Conservation (phyloP, 1,139 yeast species). For the Kurtzmaniella quercitrusa region DNA sequence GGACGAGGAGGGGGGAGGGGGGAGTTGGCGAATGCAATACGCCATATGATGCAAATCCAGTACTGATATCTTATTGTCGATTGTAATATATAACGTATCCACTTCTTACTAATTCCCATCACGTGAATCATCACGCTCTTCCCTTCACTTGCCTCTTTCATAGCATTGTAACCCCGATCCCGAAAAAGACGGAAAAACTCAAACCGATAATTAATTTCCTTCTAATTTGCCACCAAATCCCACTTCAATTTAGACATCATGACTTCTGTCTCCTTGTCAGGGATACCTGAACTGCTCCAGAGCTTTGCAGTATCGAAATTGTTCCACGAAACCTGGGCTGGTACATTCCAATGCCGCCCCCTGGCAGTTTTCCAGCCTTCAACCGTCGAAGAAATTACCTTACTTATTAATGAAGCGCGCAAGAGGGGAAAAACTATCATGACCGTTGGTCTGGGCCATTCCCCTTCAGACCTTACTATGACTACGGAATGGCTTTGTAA, state of each 20-base stretch:
- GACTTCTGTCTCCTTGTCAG: neutral
- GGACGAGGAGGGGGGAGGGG: too few relatives aligned
- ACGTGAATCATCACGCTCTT: neutral
- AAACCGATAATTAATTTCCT: neutral
- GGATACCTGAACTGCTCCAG: slow-evolving; percentile 27
- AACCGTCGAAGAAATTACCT: slow-evolving; percentile 56
- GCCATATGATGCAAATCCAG: too few relatives aligned
- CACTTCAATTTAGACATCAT: too few relatives aligned
- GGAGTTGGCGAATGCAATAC: too few relatives aligned
- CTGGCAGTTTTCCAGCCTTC: slow-evolving; percentile 75
- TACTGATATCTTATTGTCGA: too few relatives aligned
- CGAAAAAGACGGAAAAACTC: neutral
- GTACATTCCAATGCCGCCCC: slow-evolving; percentile 76
- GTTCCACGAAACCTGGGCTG: slow-evolving; percentile 83
- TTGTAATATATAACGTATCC: too few relatives aligned
- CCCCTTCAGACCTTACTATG: slow-evolving; percentile 90
- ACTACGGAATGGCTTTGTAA: slow-evolving; percentile 86
- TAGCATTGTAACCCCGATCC: neutral
- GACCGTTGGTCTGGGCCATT: slow-evolving; percentile 92
- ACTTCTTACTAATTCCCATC: too few relatives aligned
- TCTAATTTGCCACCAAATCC: neutral
- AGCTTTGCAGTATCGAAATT: slow-evolving; percentile 34
- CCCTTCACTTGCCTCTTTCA: too few relatives aligned
- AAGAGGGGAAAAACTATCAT: slow-evolving; percentile 60
- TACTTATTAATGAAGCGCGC: slow-evolving; percentile 64